phyloP scores from a whole-genome alignment of 2,329 filamentous ascomycete genomes.

The Botrytis cinerea region DNA sequence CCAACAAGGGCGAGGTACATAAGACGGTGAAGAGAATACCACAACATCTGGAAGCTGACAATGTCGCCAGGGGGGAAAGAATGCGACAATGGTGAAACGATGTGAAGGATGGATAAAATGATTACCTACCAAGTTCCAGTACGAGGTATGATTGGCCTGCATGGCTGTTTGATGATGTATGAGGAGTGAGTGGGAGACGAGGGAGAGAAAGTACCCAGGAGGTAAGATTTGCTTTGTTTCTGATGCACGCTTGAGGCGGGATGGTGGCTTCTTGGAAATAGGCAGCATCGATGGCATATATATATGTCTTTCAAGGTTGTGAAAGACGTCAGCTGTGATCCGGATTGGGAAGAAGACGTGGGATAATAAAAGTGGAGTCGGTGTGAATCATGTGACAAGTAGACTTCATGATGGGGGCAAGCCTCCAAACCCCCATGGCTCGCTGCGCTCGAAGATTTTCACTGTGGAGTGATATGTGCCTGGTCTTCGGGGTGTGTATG shows the following conservation, averaged over 20 bases:
- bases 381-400: not conserved
- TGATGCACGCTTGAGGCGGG: not conserved
- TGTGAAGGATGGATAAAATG: not conserved
- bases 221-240: not conserved
- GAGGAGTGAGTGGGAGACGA: not conserved
- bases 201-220: not conserved
- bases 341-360: not conserved
- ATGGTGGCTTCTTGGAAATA: not conserved
- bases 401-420: too few species aligned
- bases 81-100: not conserved
- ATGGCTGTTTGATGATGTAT: not conserved
- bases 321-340: not conserved
- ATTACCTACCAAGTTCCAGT: not conserved
- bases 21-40: not conserved
- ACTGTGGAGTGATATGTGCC: too few species aligned
- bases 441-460: too few species aligned
- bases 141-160: not conserved
- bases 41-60: slow-evolving; percentile 2
- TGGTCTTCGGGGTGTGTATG: too few species aligned
- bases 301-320: not conserved
- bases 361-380: not conserved
- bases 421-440: too few species aligned
- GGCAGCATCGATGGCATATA: not conserved
- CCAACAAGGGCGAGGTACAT: not conserved
- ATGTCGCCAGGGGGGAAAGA: not conserved